Evolutionary conservation across 2,329 filamentous ascomycete species (phyloP), one percentile per base, ranked within the genome.

Genomic region (Ophiostoma sp.): DNA sequence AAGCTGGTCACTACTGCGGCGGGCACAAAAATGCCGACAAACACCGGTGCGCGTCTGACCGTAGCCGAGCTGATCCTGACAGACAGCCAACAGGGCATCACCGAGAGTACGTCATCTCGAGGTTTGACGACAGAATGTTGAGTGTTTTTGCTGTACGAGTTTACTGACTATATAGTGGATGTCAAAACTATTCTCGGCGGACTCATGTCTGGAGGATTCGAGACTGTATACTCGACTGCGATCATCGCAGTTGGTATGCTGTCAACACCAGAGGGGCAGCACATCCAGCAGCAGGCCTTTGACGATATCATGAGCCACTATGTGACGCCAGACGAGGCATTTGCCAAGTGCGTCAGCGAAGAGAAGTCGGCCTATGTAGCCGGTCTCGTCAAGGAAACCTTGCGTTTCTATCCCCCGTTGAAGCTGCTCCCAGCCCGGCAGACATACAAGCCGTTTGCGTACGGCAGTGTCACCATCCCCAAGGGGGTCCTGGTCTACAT

Each of bases 211-310:
- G 48, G 48, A 52, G 48, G 48, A 7, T 52, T 52, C 5, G 48
- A 52, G 48, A 52, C 48, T 23, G 48, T 52, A 2, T 52, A 52
- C 20, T 52, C 48, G 20, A 52, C 48, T 15, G 48, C 48, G 17
- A 52, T 52, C 4, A 52, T 52, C 20, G 48, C n/a, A 71, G 41
- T 54, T 72, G n/a, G 48, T 23, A 52, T 52, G 48, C 48, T 52
- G 17, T 52, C 48, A 15, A 52, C 48, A 23, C 17, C 48, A n/a
- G 48, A 52, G 7, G 48, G 48, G 0, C 48, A 52, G 48, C 48
- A 23, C 3, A 52, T 52, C 48, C 48, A 52, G 20, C 17, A 52
- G 4, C 48, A 52, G 48, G 48, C 48, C 20, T 52, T n/a, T 23
- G 48, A 52, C 17, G 48, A 52, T 23, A 52, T 52, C 20, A 52